Base-by-base conservation (phyloP, 805 yeast species). In the Candida odintsovae region DNA sequence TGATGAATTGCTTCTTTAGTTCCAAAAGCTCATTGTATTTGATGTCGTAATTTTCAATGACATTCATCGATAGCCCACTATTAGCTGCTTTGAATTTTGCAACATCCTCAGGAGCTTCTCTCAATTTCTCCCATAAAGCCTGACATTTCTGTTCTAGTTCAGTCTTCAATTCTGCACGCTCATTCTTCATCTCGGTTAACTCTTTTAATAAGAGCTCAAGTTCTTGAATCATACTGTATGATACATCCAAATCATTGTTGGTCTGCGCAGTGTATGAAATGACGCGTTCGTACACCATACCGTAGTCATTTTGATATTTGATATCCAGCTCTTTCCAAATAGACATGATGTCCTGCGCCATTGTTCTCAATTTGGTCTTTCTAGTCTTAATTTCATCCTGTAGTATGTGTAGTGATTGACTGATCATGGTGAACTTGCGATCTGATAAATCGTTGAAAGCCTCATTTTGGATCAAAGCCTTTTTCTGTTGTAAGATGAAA, bases 1-100 rank as follows among this genome's bases (percentile, higher is more conserved):
- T 82, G 19, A 90, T 78, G 52, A 77, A 76, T 46, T 78, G 73
- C 25, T 80, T 75, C 54, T 92, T 80, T 63, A 80, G 77, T 23
- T 69, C 65, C 41, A 76, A 73, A 23, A 90, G 69, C 46, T 86
- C 72, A 16, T 70, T 70, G 44, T 83, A 60, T 54, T 89, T 90
- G 23, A 53, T 51, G 44, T 77, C 72, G 49, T 82, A 77, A 21
- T 75, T 76, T 16, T 63, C 54, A n/a, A 87, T 52, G 2, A 79
- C 71, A 1, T 56, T 43, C 22, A 68, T 66, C 3, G 80, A 76
- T 20, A 86, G 63, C 6, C 73, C 69, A 16, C 67, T 63, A 51
- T 84, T 78, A 0, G 54, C 43, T 0, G 50, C 46, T 16, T 64
- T 56, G 52, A 85, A 83, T 0, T 58, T 54, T 10, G 63, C 65